Base-by-base conservation (phyloP, 202 grass and related monocot genomes). In the Brachypodium distachyon region DNA sequence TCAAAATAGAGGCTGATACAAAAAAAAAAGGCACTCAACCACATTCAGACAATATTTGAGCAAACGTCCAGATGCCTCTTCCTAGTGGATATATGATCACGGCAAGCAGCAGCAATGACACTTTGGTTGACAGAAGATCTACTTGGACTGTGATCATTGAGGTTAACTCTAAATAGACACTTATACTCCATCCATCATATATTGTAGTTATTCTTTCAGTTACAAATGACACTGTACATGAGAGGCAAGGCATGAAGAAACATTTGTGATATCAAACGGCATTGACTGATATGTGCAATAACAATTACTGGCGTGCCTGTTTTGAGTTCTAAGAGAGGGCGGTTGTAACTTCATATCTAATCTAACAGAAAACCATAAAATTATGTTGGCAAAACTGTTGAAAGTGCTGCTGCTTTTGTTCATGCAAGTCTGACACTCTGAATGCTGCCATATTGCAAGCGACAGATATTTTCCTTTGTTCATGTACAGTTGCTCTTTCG, bases 1-100 rank as follows among this genome's bases (percentile, higher is more conserved):
- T 84, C 86, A 16, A 81, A 80, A 67, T 77, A 61, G 77, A 79
- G 76, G 62, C 57, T 42, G 34, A 12, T 78, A 57, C 46, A 46
- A 60, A 19, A 63, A n/a, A n/a, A n/a, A 42, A 76, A 53, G 52
- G 16, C 1, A 2, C 27, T 2, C 36, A 9, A 16, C 74, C 11
- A 26, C 7, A 27, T 76, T 52, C 49, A 50, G 41, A 67, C 42
- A 67, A 82, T 19, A 63, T 76, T 82, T 72, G 48, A 82, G 73
- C 47, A 78, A 31, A 67, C 27, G 12, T 76, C 50, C 55, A 37
- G 62, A 12, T 64, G 23, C 36, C 46, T 71, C n/a, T 67, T 63
- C 73, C 57, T 27, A 28, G 58, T 28, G 57, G 23, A 56, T 81
- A 54, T 44, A 8, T 21, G 40, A 73, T 78, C 5, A 14, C 51